Evolutionary conservation across 106 monocot genomes (phyloP).

Genomic region (Allium cepa): DNA sequence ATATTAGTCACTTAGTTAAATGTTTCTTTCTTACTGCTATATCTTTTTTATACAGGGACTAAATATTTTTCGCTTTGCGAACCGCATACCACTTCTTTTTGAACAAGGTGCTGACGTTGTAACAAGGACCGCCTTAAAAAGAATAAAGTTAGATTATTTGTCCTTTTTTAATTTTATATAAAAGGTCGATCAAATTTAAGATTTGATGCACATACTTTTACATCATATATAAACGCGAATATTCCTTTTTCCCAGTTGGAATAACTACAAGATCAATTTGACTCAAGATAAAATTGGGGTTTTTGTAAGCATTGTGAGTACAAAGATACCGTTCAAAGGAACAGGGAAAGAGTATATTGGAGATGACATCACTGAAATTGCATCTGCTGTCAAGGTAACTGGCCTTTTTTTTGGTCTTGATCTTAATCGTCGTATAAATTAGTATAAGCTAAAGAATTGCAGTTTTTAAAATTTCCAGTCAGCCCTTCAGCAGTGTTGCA

Average conservation of each 20-base stretch:
- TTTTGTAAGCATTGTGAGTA: constrained; percentile 98
- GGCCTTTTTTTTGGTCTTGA: background rate
- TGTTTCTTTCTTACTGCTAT: too few relatives aligned
- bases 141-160: constrained; percentile 66
- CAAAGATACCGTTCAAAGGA: constrained; percentile 99
- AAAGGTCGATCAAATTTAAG: background rate
- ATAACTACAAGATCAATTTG: constrained; percentile 91
- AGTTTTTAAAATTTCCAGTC: constrained; percentile 33
- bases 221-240: background rate
- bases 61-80: constrained; percentile 95
- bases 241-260: constrained; percentile 62
- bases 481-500: constrained; percentile 91
- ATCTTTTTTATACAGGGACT: constrained; percentile 37
- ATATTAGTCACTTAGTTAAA: too few relatives aligned
- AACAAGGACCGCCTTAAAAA: constrained; percentile 85
- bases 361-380: constrained; percentile 95
- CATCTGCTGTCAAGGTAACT: constrained; percentile 57
- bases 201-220: background rate
- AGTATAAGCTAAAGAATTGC: background rate
- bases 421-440: too few relatives aligned
- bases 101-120: constrained; percentile 99
- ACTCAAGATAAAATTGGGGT: constrained; percentile 96
- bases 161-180: background rate
- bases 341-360: constrained; percentile 99
- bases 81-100: constrained; percentile 96